A percentile compares a stretch with the other conserved stretches of the same genome.
Conservation (phyloP, 2,329 filamentous ascomycete genomes). For the Laburnicola sp. region DNA sequence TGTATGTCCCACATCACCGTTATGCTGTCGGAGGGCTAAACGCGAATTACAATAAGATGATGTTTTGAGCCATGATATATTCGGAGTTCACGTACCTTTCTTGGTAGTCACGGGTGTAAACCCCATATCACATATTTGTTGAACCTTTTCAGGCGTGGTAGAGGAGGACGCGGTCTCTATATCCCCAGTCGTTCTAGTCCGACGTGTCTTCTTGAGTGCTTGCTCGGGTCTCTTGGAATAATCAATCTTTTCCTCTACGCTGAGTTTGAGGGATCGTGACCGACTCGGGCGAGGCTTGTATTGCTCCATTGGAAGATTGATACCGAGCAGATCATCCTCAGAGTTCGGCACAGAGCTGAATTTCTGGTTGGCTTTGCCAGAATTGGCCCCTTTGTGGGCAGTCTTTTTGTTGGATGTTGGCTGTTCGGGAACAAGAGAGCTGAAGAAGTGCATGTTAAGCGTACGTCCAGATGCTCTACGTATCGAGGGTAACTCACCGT, state of each 20-base stretch:
- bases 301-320: slow-evolving; percentile 36
- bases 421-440: background rate
- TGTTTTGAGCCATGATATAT: no score
- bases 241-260: slow-evolving; percentile 27
- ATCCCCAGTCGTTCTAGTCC: slow-evolving; percentile 28
- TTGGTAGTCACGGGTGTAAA: slow-evolving; percentile 38
- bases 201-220: slow-evolving; percentile 23
- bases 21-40: slow-evolving; percentile 28
- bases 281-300: slow-evolving; percentile 44
- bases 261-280: slow-evolving; percentile 37
- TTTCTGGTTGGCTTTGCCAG: slow-evolving; percentile 9
- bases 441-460: background rate
- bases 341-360: slow-evolving; percentile 13
- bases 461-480: background rate
- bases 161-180: slow-evolving; percentile 6
- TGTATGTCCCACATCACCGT: slow-evolving; percentile 34
- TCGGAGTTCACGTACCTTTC: background rate
- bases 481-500: background rate
- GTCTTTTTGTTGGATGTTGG: background rate
- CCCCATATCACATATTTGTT: slow-evolving; percentile 42
- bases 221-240: slow-evolving; percentile 38
- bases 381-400: background rate
- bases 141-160: slow-evolving; percentile 34
- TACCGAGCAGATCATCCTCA: slow-evolving; percentile 30
- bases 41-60: background rate